Percentiles rank a stretch among this genome's conserved stretches.
Evolutionary conservation across 768 basidiomycete species (phyloP).

Genomic region (Glaciozyma antarctica): DNA sequence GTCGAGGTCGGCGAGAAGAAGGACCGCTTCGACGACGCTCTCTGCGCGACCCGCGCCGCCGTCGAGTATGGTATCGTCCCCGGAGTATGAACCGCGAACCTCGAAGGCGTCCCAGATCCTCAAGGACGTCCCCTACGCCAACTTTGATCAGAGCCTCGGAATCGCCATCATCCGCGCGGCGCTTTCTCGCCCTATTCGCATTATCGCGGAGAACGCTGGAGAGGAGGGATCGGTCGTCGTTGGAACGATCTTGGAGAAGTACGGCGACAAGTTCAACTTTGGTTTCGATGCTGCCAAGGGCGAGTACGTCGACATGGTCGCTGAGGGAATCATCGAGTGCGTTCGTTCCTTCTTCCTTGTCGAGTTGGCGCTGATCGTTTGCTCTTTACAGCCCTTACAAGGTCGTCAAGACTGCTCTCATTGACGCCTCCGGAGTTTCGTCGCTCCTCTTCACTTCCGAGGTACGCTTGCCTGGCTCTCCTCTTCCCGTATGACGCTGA

Average conservation of each 20-base stretch:
- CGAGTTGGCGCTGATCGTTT: neutral
- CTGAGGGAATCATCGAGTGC: constrained; percentile 76
- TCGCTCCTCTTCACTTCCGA: constrained; percentile 87
- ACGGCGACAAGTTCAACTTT: constrained; percentile 66
- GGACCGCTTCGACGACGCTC: constrained; percentile 70
- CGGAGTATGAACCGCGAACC: constrained; percentile 75
- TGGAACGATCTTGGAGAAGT: constrained; percentile 64
- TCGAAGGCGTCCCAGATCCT: constrained; percentile 67
- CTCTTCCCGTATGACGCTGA: too few species aligned
- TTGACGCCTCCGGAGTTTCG: constrained; percentile 88
- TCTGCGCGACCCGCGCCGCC: constrained; percentile 95
- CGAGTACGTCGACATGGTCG: constrained; percentile 90
- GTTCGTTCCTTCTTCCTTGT: neutral
- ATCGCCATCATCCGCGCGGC: constrained; percentile 63
- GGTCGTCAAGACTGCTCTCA: constrained; percentile 85
- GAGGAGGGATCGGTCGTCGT: constrained; percentile 90
- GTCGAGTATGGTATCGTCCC: constrained; percentile 98
- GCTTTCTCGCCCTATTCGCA: constrained; percentile 65
- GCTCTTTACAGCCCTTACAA: constrained; percentile 54
- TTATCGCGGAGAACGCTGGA: constrained; percentile 86
- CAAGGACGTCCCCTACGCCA: constrained; percentile 62
- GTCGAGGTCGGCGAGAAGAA: constrained; percentile 99
- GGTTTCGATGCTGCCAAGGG: constrained; percentile 85
- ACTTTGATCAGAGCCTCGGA: constrained; percentile 97
- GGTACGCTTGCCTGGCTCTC: constrained; percentile 13